Conservation (phyloP, 306 rosid genomes). For the Gynostemma pentaphyllum region DNA sequence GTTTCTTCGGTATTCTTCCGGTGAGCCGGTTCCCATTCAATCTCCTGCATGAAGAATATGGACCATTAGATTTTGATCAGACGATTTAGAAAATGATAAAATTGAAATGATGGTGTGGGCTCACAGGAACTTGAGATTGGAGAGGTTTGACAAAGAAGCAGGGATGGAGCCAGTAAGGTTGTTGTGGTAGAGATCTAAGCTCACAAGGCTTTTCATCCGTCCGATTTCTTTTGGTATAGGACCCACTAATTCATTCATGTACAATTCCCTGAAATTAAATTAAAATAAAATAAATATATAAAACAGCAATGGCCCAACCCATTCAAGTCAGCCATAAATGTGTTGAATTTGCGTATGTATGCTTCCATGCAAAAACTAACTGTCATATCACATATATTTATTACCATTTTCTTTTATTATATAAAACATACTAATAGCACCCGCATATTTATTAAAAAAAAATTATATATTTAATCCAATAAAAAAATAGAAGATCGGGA, state of each 20-base stretch:
- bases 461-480: too few relatives aligned
- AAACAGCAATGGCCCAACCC: conserved; percentile 2
- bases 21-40: conserved; percentile 55
- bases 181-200: conserved; percentile 77
- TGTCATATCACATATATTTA: too few relatives aligned
- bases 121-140: conserved; percentile 67
- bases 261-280: conserved; percentile 46
- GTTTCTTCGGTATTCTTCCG: conserved; percentile 66
- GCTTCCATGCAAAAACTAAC: too few relatives aligned
- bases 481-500: too few relatives aligned
- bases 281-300: too few relatives aligned
- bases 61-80: not conserved
- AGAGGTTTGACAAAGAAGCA: conserved; percentile 48
- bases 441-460: too few relatives aligned
- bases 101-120: conserved; percentile 3
- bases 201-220: conserved; percentile 50
- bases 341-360: not conserved
- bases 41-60: conserved; percentile 33
- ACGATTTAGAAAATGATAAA: not conserved
- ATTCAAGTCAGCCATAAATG: conserved; percentile 2
- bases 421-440: too few relatives aligned
- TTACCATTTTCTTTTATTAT: too few relatives aligned
- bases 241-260: conserved; percentile 57
- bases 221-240: conserved; percentile 62
- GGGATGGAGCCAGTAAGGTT: conserved; percentile 63